These are phyloP conservation scores for Pseudogymnoascus sp. DNA, from an alignment of 2,329 filamentous ascomycete genomes.

Conservation along the genomic window DNA sequence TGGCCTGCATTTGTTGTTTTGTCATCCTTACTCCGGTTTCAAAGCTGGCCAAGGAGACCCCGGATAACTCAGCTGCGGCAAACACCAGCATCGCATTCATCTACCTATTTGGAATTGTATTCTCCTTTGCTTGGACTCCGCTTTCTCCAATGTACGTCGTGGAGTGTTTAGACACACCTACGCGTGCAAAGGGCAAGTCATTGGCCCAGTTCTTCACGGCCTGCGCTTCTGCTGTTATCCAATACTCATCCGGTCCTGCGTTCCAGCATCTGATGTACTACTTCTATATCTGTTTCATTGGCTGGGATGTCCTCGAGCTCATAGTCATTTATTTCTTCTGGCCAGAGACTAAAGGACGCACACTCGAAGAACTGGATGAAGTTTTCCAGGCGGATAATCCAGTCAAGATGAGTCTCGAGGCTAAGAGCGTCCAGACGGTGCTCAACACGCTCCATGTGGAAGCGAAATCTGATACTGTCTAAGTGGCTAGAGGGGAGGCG, in stretches of 20 bases:
- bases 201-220: background rate
- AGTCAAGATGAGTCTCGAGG: conserved; percentile 17
- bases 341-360: conserved; percentile 22
- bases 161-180: conserved; percentile 31
- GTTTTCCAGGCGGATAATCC: conserved; percentile 24
- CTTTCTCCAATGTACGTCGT: conserved; percentile 11
- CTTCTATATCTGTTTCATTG: conserved; percentile 15
- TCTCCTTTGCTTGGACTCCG: too few species aligned
- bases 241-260: background rate
- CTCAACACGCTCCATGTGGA: conserved; percentile 26
- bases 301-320: conserved; percentile 19
- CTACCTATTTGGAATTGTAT: too few species aligned
- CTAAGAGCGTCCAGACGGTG: conserved; percentile 33
- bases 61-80: conserved; percentile 29
- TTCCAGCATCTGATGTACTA: conserved; percentile 15
- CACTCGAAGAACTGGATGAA: conserved; percentile 19
- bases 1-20: conserved; percentile 40
- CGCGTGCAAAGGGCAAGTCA: conserved; percentile 18
- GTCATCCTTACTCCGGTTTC: conserved; percentile 41
- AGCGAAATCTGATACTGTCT: background rate
- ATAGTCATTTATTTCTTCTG: conserved; percentile 27
- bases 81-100: too few species aligned
- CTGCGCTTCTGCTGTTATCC: background rate
- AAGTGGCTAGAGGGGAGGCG: background rate
- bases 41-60: conserved; percentile 30